Evolutionary conservation across 1,284 basidiomycete genomes (phyloP).

Genomic region (Porogramme epimiltina): DNA sequence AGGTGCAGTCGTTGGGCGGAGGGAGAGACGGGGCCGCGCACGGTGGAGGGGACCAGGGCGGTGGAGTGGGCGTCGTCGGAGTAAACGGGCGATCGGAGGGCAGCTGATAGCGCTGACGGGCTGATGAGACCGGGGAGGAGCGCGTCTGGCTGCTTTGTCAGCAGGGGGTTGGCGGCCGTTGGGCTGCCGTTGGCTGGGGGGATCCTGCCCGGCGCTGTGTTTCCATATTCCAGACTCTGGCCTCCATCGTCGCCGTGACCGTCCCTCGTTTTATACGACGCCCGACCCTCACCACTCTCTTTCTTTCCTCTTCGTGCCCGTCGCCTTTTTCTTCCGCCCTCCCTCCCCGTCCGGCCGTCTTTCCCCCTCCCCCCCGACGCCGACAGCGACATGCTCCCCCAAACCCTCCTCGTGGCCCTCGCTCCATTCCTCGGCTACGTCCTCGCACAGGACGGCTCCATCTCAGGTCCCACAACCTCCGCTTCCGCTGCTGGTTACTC

Average conservation of each 20-base stretch:
- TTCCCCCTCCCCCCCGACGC: slow-evolving; percentile 26
- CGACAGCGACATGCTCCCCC: slow-evolving; percentile 34
- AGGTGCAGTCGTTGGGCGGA: slow-evolving; percentile 1
- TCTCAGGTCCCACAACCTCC: slow-evolving; percentile 50
- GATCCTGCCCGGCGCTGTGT: slow-evolving; percentile 5
- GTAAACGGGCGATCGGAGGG: background rate
- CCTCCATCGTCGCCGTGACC: background rate
- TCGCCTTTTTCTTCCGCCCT: slow-evolving; percentile 6
- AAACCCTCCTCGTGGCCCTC: slow-evolving; percentile 34
- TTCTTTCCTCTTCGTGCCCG: slow-evolving; percentile 7
- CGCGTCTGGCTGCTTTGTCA: background rate
- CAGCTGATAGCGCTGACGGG: slow-evolving; percentile 10
- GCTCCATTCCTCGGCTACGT: slow-evolving; percentile 32
- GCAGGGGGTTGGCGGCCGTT: slow-evolving; percentile 11
- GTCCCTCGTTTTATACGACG: slow-evolving; percentile 16
- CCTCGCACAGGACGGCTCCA: slow-evolving; percentile 51
- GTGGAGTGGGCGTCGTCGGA: background rate
- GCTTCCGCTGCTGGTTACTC: slow-evolving; percentile 62
- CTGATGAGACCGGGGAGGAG: slow-evolving; percentile 14
- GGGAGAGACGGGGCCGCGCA: background rate
- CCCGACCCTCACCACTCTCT: background rate
- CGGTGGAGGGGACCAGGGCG: background rate
- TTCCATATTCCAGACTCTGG: background rate
- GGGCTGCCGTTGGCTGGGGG: too few species aligned
- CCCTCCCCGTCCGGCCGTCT: slow-evolving; percentile 1